These are phyloP conservation scores for Solanum hybrid DNA, from an alignment of 305 asterid species.

Conservation along the genomic window DNA sequence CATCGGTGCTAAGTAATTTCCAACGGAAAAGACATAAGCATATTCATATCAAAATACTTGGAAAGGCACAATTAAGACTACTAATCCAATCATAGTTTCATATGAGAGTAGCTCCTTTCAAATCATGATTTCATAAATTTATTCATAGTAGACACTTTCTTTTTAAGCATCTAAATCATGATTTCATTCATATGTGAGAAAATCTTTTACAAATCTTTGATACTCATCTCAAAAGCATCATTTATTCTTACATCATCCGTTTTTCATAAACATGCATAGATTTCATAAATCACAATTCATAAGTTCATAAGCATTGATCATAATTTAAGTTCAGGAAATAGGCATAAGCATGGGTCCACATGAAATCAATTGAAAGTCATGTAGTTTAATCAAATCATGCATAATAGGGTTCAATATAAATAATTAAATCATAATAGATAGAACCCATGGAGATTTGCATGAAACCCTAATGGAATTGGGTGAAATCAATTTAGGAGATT, in stretches of 20 bases:
- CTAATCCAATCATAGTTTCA: background rate
- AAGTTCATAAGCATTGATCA: background rate
- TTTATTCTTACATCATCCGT: background rate
- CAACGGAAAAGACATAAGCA: no score
- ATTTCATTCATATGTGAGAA: background rate
- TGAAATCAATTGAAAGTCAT: background rate
- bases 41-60: background rate
- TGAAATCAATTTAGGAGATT: background rate
- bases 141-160: background rate
- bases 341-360: background rate
- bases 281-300: background rate
- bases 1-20: background rate
- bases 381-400: background rate
- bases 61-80: background rate
- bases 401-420: background rate
- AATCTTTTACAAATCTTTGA: background rate
- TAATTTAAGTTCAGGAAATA: background rate
- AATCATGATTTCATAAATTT: background rate
- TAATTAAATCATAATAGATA: no score
- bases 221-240: background rate
- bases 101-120: background rate
- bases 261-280: background rate
- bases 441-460: background rate
- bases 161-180: no score
- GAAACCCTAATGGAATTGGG: background rate